Base-by-base conservation (phyloP, 2,329 filamentous ascomycete species). In the Talaromyces marneffei region DNA sequence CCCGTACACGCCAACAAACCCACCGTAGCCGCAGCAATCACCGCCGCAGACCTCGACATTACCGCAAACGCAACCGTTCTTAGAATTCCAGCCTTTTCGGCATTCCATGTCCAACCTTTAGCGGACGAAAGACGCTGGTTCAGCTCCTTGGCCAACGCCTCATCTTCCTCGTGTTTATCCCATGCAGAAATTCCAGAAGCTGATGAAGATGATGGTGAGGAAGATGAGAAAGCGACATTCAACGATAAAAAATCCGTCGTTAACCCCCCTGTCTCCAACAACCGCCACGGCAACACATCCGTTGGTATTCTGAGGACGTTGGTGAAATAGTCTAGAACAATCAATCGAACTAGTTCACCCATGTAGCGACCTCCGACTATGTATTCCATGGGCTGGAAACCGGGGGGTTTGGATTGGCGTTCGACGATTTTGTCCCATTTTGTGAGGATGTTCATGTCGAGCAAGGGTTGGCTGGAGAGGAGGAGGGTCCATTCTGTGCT, bases 401-500 rank as follows among this genome's bases (percentile, higher is more conserved):
- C 88, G 0, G 89, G 87, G 10, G 77, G 77, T 66, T 89, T 85
- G 61, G 84, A 86, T 59, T 85, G 80, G 1, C 74, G 72, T 66
- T 90, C 87, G 5, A 92, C 79, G 60, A 80, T 75, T 9, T 79
- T 75, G 67, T 92, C 89, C 89, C 89, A 92, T 20, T 74, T 72
- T 5, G 82, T 91, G 60, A 89, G 80, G 42, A 91, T 78, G 1
- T 79, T 78, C 20, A 87, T 76, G 14, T 85, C 79, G 12, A 81
- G 78, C 57, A 92, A 75, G 0, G 89, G 87, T 2, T 79, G 77
- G 16, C 85, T 84, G 1, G 89, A 85, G 1, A 87, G 88, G 42
- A 85, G 85, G 64, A 92, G 90, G 42, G 87, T 89, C 88, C 88
- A 91, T 74, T 92, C 89, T 0, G 89, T 92, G 66, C 91, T 91